Percentiles rank a stretch among this genome's conserved stretches.
Conservation (phyloP, 2,329 filamentous ascomycete genomes). For the Helotiales sp. region DNA sequence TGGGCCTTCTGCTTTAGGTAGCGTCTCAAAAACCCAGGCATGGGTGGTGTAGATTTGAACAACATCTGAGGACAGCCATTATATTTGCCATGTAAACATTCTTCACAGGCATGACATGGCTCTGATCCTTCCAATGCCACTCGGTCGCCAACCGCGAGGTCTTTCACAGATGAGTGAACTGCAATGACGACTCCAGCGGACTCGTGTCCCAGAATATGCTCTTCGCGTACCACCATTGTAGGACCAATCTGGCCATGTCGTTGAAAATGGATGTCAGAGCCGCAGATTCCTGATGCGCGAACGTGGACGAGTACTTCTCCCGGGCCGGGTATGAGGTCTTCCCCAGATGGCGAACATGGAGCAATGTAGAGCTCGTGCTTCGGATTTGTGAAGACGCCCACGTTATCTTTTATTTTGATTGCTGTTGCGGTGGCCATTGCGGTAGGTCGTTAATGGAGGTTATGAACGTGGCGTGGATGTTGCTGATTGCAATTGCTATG, state of each 20-base stretch:
- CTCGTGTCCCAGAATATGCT: conserved; percentile 67
- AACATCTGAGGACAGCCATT: conserved; percentile 63
- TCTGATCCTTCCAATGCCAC: conserved; percentile 68
- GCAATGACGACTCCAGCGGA: conserved; percentile 60
- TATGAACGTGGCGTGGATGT: too few species aligned
- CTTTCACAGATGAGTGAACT: conserved; percentile 54
- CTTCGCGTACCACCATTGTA: conserved; percentile 59
- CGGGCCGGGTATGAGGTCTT: conserved; percentile 47
- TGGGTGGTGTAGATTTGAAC: conserved; percentile 62
- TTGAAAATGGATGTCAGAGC: conserved; percentile 72
- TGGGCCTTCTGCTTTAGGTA: conserved; percentile 62
- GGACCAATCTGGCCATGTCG: conserved; percentile 63
- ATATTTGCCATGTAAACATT: conserved; percentile 61
- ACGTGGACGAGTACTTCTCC: conserved; percentile 63
- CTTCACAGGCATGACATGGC: conserved; percentile 60
- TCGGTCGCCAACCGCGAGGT: conserved; percentile 56
- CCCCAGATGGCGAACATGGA: too few species aligned
- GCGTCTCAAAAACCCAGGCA: conserved; percentile 59
- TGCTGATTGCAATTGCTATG: too few species aligned
- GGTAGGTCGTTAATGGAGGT: too few species aligned
- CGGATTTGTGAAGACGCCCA: too few species aligned
- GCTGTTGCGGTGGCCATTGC: too few species aligned
- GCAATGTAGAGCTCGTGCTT: too few species aligned
- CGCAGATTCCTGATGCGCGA: conserved; percentile 64
- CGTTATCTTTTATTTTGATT: too few species aligned